Conservation (phyloP, 129 eudicot genomes). For the Lonicera japonica region DNA sequence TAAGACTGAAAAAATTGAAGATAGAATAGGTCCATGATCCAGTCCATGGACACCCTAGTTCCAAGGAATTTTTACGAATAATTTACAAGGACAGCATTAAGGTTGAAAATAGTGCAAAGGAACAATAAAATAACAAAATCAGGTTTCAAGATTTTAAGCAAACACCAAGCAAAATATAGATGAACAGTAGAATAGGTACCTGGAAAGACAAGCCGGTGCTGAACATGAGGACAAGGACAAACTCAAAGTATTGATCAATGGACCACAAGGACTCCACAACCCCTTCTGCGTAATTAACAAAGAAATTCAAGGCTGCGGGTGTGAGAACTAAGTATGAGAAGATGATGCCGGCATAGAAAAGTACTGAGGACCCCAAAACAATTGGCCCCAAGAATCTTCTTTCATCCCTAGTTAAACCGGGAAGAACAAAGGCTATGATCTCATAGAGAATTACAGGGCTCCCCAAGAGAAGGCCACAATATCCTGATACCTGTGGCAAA, state of each 20-base stretch:
- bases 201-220: constrained; percentile 98
- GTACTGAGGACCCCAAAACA: constrained; percentile 85
- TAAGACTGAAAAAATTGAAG: too few species aligned
- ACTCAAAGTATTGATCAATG: constrained; percentile 92
- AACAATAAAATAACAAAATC: neutral
- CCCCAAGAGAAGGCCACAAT: constrained; percentile 91
- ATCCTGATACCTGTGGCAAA: constrained; percentile 82
- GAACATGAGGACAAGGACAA: constrained; percentile 91
- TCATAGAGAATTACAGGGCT: constrained; percentile 94
- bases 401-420: constrained; percentile 84
- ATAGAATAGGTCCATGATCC: too few species aligned
- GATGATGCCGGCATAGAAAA: constrained; percentile 71
- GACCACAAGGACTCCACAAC: constrained; percentile 98
- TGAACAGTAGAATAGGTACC: constrained; percentile 37
- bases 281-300: constrained; percentile 91
- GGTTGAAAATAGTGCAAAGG: neutral
- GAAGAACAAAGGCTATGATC: constrained; percentile 87
- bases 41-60: too few species aligned
- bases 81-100: too few species aligned
- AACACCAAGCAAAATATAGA: neutral
- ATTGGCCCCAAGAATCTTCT: constrained; percentile 83
- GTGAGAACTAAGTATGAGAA: constrained; percentile 88
- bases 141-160: neutral
- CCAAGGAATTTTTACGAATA: too few species aligned
- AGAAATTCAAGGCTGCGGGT: constrained; percentile 93